These are phyloP conservation scores for Dissophora ornata DNA, from an alignment of 192 early-diverging fungal genomes.

Conservation along the genomic window DNA sequence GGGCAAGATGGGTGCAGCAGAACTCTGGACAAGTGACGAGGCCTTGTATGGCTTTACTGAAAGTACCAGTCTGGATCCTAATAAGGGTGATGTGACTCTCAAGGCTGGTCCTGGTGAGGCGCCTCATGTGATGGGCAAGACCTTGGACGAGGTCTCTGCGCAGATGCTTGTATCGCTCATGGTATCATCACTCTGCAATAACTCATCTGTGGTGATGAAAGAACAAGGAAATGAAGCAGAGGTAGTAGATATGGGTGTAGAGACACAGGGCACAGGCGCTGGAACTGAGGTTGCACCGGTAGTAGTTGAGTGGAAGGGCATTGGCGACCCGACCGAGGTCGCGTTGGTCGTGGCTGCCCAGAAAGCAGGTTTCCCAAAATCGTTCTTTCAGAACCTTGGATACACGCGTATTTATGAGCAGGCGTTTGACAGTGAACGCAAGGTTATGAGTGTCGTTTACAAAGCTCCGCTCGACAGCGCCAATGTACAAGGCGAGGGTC, in stretches of 20 bases:
- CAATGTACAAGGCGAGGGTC: background rate
- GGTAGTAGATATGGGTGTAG: background rate
- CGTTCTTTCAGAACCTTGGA: conserved; percentile 69
- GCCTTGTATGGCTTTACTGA: conserved; percentile 72
- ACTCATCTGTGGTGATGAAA: conserved; percentile 76
- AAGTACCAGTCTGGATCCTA: conserved; percentile 64
- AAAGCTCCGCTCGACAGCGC: conserved; percentile 34
- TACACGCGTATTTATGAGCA: conserved; percentile 81
- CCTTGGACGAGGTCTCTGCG: conserved; percentile 54
- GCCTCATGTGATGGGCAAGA: conserved; percentile 58
- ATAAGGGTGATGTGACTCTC: conserved; percentile 56
- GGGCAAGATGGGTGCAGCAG: conserved; percentile 94
- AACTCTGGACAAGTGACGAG: conserved; percentile 85
- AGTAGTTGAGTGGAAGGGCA: conserved; percentile 68
- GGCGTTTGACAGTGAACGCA: conserved; percentile 94
- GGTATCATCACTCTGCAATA: conserved; percentile 88
- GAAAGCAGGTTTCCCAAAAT: conserved; percentile 80
- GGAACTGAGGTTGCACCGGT: background rate
- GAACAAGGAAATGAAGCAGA: conserved; percentile 53
- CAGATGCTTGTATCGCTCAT: conserved; percentile 74
- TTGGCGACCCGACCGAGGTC: conserved; percentile 97
- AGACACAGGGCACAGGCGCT: background rate
- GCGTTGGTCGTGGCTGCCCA: conserved; percentile 88
- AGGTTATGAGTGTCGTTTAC: conserved; percentile 93
- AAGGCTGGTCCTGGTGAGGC: conserved; percentile 21